phyloP scores from a whole-genome alignment of 2,329 filamentous ascomycete species.

The Monosporascus ibericus region DNA sequence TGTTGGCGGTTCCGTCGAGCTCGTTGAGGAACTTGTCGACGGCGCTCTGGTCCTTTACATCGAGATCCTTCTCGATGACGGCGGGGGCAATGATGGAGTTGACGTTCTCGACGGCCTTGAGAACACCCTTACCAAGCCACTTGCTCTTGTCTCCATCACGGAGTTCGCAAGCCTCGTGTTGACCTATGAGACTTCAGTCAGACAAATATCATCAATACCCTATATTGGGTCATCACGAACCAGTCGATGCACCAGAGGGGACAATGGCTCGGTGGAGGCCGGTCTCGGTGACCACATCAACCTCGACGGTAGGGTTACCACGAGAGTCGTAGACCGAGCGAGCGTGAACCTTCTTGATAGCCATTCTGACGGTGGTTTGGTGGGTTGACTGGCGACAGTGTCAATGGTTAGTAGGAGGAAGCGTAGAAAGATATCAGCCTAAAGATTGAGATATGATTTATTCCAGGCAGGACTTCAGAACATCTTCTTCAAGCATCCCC shows the following conservation, averaged over 20 bases:
- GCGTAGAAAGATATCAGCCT: slow-evolving; percentile 1
- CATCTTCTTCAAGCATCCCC: slow-evolving; percentile 3
- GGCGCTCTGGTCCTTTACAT: slow-evolving; percentile 81
- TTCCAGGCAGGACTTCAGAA: background rate
- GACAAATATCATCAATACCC: slow-evolving; percentile 3
- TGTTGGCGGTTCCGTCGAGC: slow-evolving; percentile 80
- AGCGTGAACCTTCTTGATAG: slow-evolving; percentile 84
- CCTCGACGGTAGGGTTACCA: slow-evolving; percentile 96
- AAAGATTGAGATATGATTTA: slow-evolving; percentile 1
- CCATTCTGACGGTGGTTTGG: slow-evolving; percentile 56
- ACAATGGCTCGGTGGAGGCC: slow-evolving; percentile 97
- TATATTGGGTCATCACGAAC: slow-evolving; percentile 43
- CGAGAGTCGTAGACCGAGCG: slow-evolving; percentile 98
- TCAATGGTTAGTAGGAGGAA: slow-evolving; percentile 1
- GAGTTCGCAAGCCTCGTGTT: slow-evolving; percentile 87
- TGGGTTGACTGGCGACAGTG: background rate
- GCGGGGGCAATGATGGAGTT: slow-evolving; percentile 75
- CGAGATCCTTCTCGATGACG: slow-evolving; percentile 74
- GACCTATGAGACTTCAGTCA: slow-evolving; percentile 46
- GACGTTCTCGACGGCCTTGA: slow-evolving; percentile 81
- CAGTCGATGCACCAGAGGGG: slow-evolving; percentile 91
- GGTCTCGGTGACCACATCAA: slow-evolving; percentile 93
- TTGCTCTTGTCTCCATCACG: slow-evolving; percentile 83
- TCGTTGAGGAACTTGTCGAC: slow-evolving; percentile 80
- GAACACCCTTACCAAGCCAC: slow-evolving; percentile 83